Conservation (phyloP, 1,284 basidiomycete species). For the Leccinum griseonigrum region DNA sequence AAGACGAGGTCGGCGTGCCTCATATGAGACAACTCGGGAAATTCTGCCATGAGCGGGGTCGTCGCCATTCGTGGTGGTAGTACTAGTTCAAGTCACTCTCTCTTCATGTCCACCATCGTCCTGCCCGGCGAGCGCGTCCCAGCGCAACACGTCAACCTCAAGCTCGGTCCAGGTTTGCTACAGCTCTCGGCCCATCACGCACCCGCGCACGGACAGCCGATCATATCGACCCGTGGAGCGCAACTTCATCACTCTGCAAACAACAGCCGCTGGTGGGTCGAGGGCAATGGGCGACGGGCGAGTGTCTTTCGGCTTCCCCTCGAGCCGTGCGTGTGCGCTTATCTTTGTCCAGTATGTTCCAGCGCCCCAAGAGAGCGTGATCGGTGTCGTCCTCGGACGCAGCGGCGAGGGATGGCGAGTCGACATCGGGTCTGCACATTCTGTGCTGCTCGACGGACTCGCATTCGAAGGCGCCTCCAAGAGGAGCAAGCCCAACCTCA, state of each 20-base stretch:
- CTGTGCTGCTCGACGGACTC: constrained; percentile 72
- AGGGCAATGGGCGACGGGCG: constrained; percentile 72
- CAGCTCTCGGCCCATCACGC: constrained; percentile 39
- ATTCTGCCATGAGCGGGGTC: constrained; percentile 55
- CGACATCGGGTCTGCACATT: constrained; percentile 79
- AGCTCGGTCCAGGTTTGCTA: constrained; percentile 73
- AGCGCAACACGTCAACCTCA: constrained; percentile 72
- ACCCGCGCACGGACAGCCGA: constrained; percentile 28
- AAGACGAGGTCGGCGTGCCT: constrained; percentile 47
- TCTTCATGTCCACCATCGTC: constrained; percentile 49
- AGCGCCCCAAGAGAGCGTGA: constrained; percentile 75
- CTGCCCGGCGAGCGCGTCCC: constrained; percentile 69
- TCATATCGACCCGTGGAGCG: constrained; percentile 69
- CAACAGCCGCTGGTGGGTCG: constrained; percentile 78
- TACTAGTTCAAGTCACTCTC: neutral
- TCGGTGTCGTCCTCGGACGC: constrained; percentile 69
- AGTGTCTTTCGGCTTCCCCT: constrained; percentile 24
- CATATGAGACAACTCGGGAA: constrained; percentile 66
- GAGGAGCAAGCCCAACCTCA: constrained; percentile 80
- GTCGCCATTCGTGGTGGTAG: constrained; percentile 23
- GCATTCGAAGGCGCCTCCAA: constrained; percentile 88
- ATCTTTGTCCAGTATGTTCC: constrained; percentile 71
- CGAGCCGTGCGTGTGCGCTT: neutral
- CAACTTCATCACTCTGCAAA: constrained; percentile 66
- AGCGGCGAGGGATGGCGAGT: constrained; percentile 80